Conservation (phyloP, 176 grass and related monocot genomes). For the Aegilops sharonensis region DNA sequence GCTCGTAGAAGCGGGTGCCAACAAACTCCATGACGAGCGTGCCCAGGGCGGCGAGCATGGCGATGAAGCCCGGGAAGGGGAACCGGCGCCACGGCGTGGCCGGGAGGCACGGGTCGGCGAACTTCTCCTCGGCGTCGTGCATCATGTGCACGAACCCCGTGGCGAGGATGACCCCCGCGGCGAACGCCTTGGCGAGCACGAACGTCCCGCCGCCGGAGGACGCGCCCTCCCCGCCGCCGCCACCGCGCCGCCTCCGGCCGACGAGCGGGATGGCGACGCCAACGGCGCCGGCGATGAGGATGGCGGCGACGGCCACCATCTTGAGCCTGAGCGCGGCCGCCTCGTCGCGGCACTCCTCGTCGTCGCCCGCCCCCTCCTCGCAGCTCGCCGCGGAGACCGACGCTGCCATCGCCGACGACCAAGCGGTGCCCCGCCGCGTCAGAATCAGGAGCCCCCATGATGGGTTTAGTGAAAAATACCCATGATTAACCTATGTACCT, state of each 20-base stretch:
- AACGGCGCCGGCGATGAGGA: constrained; percentile 47
- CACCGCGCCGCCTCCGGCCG: constrained; percentile 9
- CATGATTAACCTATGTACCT: not conserved
- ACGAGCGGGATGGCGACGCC: constrained; percentile 68
- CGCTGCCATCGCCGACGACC: constrained; percentile 6
- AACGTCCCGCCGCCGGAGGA: constrained; percentile 36
- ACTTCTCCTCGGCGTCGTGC: constrained; percentile 52
- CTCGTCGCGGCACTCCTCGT: constrained; percentile 61
- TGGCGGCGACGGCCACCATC: constrained; percentile 53
- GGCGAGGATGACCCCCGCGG: constrained; percentile 76
- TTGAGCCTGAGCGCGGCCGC: constrained; percentile 57
- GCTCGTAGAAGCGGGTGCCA: constrained; percentile 63
- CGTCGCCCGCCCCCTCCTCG: not conserved
- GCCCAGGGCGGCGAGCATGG: constrained; percentile 77
- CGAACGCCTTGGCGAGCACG: constrained; percentile 68
- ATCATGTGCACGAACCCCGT: constrained; percentile 92
- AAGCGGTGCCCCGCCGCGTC: not conserved
- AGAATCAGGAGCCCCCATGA: constrained; percentile 2
- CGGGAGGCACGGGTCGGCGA: constrained; percentile 58
- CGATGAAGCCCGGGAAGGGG: constrained; percentile 86
- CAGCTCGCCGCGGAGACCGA: constrained; percentile 55
- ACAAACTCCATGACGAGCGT: constrained; percentile 78
- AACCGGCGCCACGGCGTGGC: constrained; percentile 59
- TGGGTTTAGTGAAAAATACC: not conserved
- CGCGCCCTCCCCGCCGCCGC: not conserved